Conservation (phyloP, 2,329 filamentous ascomycete genomes). For the Diplodia sapinea region DNA sequence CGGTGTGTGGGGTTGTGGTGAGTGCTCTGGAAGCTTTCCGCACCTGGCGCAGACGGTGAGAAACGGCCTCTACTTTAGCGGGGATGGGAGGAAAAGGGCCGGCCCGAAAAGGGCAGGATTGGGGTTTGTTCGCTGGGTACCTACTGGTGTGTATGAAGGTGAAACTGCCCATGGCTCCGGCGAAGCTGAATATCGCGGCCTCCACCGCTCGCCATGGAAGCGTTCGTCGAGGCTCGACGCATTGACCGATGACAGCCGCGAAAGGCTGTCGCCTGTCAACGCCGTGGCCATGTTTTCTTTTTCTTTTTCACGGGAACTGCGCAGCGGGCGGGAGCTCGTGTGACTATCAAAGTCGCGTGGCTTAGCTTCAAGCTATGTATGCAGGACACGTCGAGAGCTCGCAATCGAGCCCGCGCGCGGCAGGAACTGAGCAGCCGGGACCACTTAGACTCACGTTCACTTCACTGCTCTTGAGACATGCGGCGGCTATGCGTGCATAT, state of each 20-base stretch:
- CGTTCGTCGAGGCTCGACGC: constrained; percentile 1
- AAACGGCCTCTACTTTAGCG: constrained; percentile 24
- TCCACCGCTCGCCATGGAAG: constrained; percentile 3
- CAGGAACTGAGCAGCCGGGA: constrained; percentile 4
- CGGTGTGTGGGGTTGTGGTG: constrained; percentile 35
- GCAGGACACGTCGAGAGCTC: constrained; percentile 10
- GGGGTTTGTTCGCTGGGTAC: neutral
- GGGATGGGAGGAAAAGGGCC: constrained; percentile 3
- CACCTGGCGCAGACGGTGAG: constrained; percentile 18
- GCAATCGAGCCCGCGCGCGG: constrained; percentile 1
- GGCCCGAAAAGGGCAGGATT: neutral
- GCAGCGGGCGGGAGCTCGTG: constrained; percentile 21
- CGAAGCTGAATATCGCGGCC: constrained; percentile 17
- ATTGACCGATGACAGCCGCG: constrained; percentile 24
- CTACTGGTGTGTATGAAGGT: constrained; percentile 23
- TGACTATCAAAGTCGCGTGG: constrained; percentile 26
- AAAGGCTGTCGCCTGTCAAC: constrained; percentile 12
- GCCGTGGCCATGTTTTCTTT: constrained; percentile 11
- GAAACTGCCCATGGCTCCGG: constrained; percentile 27
- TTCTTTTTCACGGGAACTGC: neutral
- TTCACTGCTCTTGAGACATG: constrained; percentile 20
- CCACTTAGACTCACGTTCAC: constrained; percentile 20
- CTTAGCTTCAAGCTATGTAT: constrained; percentile 29
- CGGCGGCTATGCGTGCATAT: constrained; percentile 25
- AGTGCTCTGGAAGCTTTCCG: constrained; percentile 28